Base-by-base conservation (phyloP, 139 green algal genomes). In the Tetraselmis chui region DNA sequence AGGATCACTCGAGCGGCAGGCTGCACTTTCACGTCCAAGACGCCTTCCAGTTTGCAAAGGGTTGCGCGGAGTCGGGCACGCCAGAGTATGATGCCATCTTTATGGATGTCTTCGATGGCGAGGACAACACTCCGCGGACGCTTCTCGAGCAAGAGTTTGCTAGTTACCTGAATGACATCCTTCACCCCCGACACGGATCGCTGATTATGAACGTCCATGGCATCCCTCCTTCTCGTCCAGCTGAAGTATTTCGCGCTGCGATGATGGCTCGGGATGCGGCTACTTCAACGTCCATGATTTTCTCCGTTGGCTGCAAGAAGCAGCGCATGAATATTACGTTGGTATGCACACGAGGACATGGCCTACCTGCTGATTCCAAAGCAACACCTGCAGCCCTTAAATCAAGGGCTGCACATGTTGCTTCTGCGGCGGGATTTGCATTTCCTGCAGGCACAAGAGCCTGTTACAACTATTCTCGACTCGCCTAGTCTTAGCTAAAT, bases 21-120 rank as follows among this genome's bases (percentile, higher is more conserved):
- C 45, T 82, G 76, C 76, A 30, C 24, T 29, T 76, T 29, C 78
- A 83, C 82, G 80, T n/a, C 31, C 28, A 59, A 1, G 76, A 85
- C 26, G 80, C 80, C 2, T 27, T 28, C 2, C 32, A 28, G 1
- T 83, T 24, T 88, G 80, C 31, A 2, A 88, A 28, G 29, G 29
- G 75, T 31, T 45, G 30, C 32, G 82, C 59, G 29, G 2, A 11
- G 31, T 27, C 0, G 24, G 26, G 28, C 2, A 83, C 77, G 28
- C 11, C 25, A 30, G n/a, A 32, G 78, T 89, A 89, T 23, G 89
- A 93, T 74, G 22, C 91, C 1, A 67, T 91, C 2, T 84, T 87
- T n/a, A 58, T 93, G 76, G 89, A 93, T 79, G 87, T 82, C 1
- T 93, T 91, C 84, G 89, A 93, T 28, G 89, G 89, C 23, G 81